Percentiles rank a stretch among this genome's conserved stretches.
phyloP scores from a whole-genome alignment of 208 protist genomes.

The Herpetomonas tarakana region DNA sequence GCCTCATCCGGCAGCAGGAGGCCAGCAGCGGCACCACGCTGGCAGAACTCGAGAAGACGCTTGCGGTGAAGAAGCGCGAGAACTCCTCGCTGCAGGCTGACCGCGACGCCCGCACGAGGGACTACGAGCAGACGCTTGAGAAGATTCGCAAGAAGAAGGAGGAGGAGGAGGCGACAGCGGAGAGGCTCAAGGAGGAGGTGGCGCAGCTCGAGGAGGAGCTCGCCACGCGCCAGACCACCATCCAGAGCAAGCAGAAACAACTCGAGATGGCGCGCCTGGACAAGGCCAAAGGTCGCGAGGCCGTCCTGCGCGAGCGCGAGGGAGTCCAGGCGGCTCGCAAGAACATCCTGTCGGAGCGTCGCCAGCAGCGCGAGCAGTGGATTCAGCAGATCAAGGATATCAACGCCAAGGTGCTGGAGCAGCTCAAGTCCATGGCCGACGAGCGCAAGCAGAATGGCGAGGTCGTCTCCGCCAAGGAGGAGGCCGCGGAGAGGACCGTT shows the following conservation, averaged over 20 bases:
- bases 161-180: slow-evolving; percentile 67
- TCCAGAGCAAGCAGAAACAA: slow-evolving; percentile 80
- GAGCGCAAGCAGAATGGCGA: slow-evolving; percentile 76
- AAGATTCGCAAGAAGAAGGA: slow-evolving; percentile 89
- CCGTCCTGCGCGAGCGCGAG: slow-evolving; percentile 71
- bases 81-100: slow-evolving; percentile 73
- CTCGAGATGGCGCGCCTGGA: slow-evolving; percentile 87
- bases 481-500: slow-evolving; percentile 69
- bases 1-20: slow-evolving; percentile 81
- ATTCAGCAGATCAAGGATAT: slow-evolving; percentile 88
- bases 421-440: slow-evolving; percentile 62
- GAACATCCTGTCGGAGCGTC: slow-evolving; percentile 64
- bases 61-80: slow-evolving; percentile 78
- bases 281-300: slow-evolving; percentile 80
- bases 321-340: slow-evolving; percentile 70
- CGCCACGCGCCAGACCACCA: slow-evolving; percentile 54
- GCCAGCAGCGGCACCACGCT: slow-evolving; percentile 71
- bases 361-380: slow-evolving; percentile 85
- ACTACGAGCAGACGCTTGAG: slow-evolving; percentile 88
- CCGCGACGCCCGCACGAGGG: slow-evolving; percentile 62
- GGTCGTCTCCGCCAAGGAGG: slow-evolving; percentile 58
- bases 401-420: slow-evolving; percentile 81
- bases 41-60: slow-evolving; percentile 64
- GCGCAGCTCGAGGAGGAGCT: slow-evolving; percentile 80
- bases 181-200: slow-evolving; percentile 77